Conservation (phyloP, 352 stramenopile genomes). For the Lagenidium giganteum region DNA sequence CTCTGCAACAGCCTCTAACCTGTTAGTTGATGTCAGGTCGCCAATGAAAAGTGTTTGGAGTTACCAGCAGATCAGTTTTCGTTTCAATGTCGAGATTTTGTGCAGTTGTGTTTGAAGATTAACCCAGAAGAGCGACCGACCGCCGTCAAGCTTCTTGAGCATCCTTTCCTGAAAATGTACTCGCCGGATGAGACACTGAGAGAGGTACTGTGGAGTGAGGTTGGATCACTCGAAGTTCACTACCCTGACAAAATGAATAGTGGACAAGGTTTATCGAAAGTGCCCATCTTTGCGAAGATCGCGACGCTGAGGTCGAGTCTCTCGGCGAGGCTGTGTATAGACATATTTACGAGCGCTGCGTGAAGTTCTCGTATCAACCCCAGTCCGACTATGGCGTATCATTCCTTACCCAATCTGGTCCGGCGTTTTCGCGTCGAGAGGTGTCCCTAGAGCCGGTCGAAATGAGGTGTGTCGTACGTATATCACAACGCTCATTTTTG, state of each 20-base stretch:
- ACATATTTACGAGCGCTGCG: conserved; percentile 70
- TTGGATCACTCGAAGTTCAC: too few relatives aligned
- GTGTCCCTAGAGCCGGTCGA: conserved; percentile 72
- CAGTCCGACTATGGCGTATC: conserved; percentile 83
- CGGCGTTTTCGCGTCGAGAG: conserved; percentile 43
- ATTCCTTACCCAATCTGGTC: conserved; percentile 57
- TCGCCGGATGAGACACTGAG: conserved; percentile 54
- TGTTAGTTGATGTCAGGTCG: conserved; percentile 33
- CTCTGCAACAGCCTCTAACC: neutral
- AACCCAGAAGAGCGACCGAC: conserved; percentile 59
- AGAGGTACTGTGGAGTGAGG: conserved; percentile 32
- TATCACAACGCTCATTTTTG: neutral
- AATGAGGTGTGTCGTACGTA: conserved; percentile 50
- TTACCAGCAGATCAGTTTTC: conserved; percentile 62
- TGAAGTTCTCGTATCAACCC: conserved; percentile 69
- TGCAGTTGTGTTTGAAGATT: conserved; percentile 67
- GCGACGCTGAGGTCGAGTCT: conserved; percentile 45
- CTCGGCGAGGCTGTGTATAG: conserved; percentile 73
- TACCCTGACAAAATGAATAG: too few relatives aligned
- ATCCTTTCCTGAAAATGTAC: conserved; percentile 72
- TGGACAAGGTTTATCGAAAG: conserved; percentile 62
- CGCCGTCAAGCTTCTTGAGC: conserved; percentile 55
- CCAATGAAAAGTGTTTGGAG: conserved; percentile 71
- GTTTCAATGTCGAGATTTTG: conserved; percentile 60
- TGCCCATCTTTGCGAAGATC: conserved; percentile 53